Evolutionary conservation across 2,329 filamentous ascomycete genomes (phyloP), one percentile per base, ranked within the genome.

Genomic region (Monosporascus ibericus): DNA sequence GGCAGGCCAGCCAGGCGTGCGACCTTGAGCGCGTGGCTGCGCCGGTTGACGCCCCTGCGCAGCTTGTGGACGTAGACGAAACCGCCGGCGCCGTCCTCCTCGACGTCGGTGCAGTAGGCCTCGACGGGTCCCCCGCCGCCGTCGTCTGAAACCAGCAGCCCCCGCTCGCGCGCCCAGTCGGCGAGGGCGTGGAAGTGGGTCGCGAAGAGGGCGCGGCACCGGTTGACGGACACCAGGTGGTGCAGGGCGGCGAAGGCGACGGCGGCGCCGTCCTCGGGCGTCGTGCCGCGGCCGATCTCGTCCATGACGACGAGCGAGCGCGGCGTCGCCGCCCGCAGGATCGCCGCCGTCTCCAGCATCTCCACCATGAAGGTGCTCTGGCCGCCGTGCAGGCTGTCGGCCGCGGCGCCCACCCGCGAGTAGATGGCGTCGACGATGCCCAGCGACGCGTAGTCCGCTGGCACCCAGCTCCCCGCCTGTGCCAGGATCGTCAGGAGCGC

Each of bases 281-380:
- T 96, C 0, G 95, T 99, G 8, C 94, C 94, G 47, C 94, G 81
- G 1, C 94, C 94, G 38, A 99, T 89, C 74, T 99, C 94, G 68
- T 99, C 94, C 92, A 99, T 97, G 68, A 99, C 92, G 55, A 94
- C 92, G 63, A 99, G 95, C 0, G 88, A 94, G 24, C 86, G 80
- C 1, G 84, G 73, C 1, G 92, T 97, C 0, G 94, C 92, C 59
- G 88, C 80, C 55, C 87, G 88, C 49, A 99, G 78, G 50, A 99
- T 99, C 25, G 87, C 80, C 2, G 92, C 92, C 20, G 94, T 96
- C 72, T 99, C 94, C 2, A 96, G 80, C 94, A 99, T 99, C 73
- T 99, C 94, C 1, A 97, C 90, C 94, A 99, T 97, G 71, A 99
- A 99, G 0, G 95, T 99, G 50, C 90, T 96, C 70, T 97, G 92